Conservation (phyloP, 164 flowering plant species). For the Stephania cephalantha region DNA sequence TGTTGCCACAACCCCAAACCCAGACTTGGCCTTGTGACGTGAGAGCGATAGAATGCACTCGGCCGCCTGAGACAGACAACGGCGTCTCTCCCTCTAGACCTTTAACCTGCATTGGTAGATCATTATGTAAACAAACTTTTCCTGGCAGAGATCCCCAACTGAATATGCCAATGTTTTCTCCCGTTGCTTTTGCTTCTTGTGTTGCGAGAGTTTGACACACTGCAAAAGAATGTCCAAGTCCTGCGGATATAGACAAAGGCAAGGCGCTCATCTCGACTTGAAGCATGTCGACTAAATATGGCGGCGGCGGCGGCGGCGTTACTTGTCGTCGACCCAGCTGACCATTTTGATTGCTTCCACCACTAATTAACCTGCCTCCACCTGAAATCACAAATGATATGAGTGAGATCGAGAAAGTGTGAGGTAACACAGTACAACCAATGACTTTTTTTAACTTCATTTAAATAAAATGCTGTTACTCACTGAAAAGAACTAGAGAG, state of each 20-base stretch:
- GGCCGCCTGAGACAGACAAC: slow-evolving; percentile 53
- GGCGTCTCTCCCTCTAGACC: slow-evolving; percentile 45
- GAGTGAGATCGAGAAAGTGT: neutral
- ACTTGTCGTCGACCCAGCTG: slow-evolving; percentile 71
- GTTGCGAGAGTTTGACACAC: slow-evolving; percentile 28
- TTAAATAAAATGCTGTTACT: slow-evolving; percentile 16
- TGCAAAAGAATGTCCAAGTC: slow-evolving; percentile 86
- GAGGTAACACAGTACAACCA: neutral
- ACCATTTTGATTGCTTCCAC: slow-evolving; percentile 79
- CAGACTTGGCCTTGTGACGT: slow-evolving; percentile 50
- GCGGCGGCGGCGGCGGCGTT: slow-evolving; percentile 18
- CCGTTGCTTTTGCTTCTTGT: slow-evolving; percentile 9
- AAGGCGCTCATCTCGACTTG: slow-evolving; percentile 39
- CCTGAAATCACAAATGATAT: slow-evolving; percentile 31
- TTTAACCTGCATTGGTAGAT: slow-evolving; percentile 34
- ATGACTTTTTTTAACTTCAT: neutral
- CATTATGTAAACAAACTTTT: slow-evolving; percentile 38
- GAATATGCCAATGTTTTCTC: slow-evolving; percentile 20
- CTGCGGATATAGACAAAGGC: slow-evolving; percentile 55
- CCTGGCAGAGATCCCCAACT: slow-evolving; percentile 92
- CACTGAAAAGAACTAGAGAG: slow-evolving; percentile 71
- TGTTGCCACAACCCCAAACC: slow-evolving; percentile 84
- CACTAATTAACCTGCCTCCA: slow-evolving; percentile 54
- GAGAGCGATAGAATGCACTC: slow-evolving; percentile 70
- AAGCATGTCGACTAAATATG: slow-evolving; percentile 40